phyloP scores from a whole-genome alignment of 2,329 filamentous ascomycete genomes.

The Colletotrichum endophyticum region DNA sequence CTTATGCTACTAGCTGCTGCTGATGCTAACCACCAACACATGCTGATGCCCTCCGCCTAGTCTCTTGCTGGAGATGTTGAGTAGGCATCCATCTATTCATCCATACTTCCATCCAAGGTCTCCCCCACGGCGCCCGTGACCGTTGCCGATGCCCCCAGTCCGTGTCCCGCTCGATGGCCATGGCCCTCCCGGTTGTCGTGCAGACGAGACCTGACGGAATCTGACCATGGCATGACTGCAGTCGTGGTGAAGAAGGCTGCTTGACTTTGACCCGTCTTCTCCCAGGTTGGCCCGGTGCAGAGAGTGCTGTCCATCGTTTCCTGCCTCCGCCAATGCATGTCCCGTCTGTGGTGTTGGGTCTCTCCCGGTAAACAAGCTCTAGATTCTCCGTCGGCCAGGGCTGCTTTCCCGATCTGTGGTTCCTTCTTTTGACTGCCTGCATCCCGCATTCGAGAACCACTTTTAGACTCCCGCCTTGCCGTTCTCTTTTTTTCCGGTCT shows the following conservation, averaged over 20 bases:
- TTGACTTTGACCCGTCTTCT: neutral
- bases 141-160: neutral
- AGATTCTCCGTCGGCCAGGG: neutral
- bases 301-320: neutral
- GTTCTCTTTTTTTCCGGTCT: neutral
- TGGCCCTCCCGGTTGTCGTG: neutral
- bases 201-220: neutral
- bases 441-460: neutral
- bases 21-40: neutral
- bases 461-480: neutral
- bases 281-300: neutral
- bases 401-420: neutral
- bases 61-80: neutral
- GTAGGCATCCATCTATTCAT: neutral
- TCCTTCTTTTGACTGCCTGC: neutral
- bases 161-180: neutral
- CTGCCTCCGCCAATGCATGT: neutral
- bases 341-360: neutral
- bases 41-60: neutral
- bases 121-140: neutral
- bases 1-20: neutral
- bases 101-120: neutral
- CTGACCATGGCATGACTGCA: neutral
- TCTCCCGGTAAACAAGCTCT: constrained; percentile 4
- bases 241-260: neutral